Conservation (phyloP, 2,329 filamentous ascomycete species). For the Plenodomus tracheiphilus region DNA sequence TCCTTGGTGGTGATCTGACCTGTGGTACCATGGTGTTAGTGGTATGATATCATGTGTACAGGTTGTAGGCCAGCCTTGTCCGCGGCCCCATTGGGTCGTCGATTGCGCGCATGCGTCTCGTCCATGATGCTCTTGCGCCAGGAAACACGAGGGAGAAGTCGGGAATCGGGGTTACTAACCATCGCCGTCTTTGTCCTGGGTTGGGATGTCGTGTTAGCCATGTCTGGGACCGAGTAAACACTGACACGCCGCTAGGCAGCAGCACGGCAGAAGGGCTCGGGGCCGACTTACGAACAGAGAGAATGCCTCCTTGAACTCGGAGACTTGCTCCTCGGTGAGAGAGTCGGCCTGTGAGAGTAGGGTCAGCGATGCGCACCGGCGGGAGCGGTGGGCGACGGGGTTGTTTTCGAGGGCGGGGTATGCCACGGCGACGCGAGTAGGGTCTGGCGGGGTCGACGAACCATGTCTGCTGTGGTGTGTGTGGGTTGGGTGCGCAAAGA, state of each 20-base stretch:
- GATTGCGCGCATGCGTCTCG: neutral
- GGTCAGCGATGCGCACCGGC: slow-evolving; percentile 28
- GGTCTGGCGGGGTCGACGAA: slow-evolving; percentile 38
- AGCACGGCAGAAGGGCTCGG: slow-evolving; percentile 6
- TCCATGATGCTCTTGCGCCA: neutral
- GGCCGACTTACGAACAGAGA: slow-evolving; percentile 89
- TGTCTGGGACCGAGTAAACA: slow-evolving; percentile 5
- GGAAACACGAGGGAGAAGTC: neutral
- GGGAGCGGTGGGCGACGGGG: slow-evolving; percentile 19
- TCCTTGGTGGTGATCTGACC: slow-evolving; percentile 67
- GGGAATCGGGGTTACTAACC: slow-evolving; percentile 46
- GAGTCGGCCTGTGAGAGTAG: slow-evolving; percentile 75
- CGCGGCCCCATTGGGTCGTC: neutral
- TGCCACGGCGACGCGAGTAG: slow-evolving; percentile 15
- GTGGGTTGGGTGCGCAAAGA: slow-evolving; percentile 5
- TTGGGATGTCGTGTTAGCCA: slow-evolving; percentile 27
- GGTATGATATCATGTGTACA: neutral
- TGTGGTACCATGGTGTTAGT: slow-evolving; percentile 39
- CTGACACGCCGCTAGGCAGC: slow-evolving; percentile 28
- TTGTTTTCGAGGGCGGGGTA: slow-evolving; percentile 45
- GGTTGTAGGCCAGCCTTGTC: neutral
- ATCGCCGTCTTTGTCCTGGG: slow-evolving; percentile 63
- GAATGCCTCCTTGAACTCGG: slow-evolving; percentile 99
- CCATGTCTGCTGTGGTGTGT: slow-evolving; percentile 36
- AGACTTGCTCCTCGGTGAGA: slow-evolving; percentile 99